Conservation (phyloP, 495 filamentous ascomycete genomes). For the Neurospora sp. region DNA sequence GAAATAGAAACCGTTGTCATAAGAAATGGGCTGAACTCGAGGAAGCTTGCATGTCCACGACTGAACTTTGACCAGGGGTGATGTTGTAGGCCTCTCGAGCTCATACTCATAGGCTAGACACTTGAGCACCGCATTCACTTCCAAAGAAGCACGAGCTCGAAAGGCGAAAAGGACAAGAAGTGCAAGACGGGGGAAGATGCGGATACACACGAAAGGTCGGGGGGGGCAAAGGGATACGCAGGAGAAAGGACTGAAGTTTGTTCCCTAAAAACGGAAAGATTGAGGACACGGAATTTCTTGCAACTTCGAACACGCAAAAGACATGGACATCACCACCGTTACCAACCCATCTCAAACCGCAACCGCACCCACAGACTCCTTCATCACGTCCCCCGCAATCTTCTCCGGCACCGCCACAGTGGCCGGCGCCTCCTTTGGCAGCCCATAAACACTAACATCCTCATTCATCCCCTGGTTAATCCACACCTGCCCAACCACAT, state of each 20-base stretch:
- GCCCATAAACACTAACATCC: slow-evolving; percentile 21
- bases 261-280: too few relatives aligned
- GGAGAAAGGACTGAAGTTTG: neutral
- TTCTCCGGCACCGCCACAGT: neutral
- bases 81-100: neutral
- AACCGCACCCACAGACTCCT: neutral
- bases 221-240: too few relatives aligned
- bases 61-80: too few relatives aligned
- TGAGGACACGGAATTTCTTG: too few relatives aligned
- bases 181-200: neutral
- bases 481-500: slow-evolving; percentile 19
- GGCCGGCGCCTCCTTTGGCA: neutral
- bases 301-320: too few relatives aligned
- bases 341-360: neutral
- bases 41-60: neutral
- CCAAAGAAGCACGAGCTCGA: neutral
- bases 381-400: neutral
- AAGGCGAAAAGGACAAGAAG: too few relatives aligned
- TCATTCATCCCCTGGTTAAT: slow-evolving; percentile 16
- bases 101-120: too few relatives aligned
- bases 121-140: too few relatives aligned
- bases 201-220: too few relatives aligned
- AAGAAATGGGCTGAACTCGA: too few relatives aligned
- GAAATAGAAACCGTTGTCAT: too few relatives aligned
- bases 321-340: too few relatives aligned